Evolutionary conservation across 2,329 filamentous ascomycete species (phyloP).

Genomic region (Botrytis cinerea): DNA sequence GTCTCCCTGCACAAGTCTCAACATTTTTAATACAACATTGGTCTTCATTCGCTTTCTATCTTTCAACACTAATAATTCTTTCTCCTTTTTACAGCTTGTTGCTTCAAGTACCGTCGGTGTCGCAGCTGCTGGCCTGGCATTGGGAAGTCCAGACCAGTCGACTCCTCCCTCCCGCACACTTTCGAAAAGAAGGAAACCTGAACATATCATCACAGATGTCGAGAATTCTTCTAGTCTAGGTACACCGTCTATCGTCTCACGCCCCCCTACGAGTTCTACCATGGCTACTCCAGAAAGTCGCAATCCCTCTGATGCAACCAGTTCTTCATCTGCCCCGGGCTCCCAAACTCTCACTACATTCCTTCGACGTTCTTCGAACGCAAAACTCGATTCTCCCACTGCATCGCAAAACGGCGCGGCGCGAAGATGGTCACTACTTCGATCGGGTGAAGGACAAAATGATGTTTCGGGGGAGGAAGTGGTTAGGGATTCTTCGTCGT

Average conservation of each 20-base stretch:
- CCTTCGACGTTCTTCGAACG: slow-evolving; percentile 27
- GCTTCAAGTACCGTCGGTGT: slow-evolving; percentile 43
- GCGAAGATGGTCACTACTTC: slow-evolving; percentile 34
- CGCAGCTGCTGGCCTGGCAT: slow-evolving; percentile 41
- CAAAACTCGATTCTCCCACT: slow-evolving; percentile 33
- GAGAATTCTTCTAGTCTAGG: slow-evolving; percentile 31
- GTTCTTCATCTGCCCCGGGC: slow-evolving; percentile 31
- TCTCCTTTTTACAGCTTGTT: slow-evolving; percentile 39
- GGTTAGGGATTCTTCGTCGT: slow-evolving; percentile 58
- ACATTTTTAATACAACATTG: slow-evolving; percentile 3
- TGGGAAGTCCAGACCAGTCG: slow-evolving; percentile 39
- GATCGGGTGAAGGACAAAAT: slow-evolving; percentile 35
- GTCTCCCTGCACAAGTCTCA: slow-evolving; percentile 15
- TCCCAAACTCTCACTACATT: slow-evolving; percentile 25
- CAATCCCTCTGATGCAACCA: slow-evolving; percentile 23
- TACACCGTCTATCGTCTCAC: slow-evolving; percentile 33
- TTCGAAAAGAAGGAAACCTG: slow-evolving; percentile 39
- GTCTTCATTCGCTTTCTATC: background rate
- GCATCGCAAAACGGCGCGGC: slow-evolving; percentile 29
- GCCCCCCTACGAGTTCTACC: slow-evolving; percentile 38
- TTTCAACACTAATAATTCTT: slow-evolving; percentile 23
- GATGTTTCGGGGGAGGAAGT: slow-evolving; percentile 32
- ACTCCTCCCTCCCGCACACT: slow-evolving; percentile 34
- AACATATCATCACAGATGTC: slow-evolving; percentile 32
- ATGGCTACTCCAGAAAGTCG: slow-evolving; percentile 35